A percentile compares a stretch with the other conserved stretches of the same genome.
These are phyloP conservation scores for Phaseolus coccineus DNA, from an alignment of 331 rosid species.

Conservation along the genomic window DNA sequence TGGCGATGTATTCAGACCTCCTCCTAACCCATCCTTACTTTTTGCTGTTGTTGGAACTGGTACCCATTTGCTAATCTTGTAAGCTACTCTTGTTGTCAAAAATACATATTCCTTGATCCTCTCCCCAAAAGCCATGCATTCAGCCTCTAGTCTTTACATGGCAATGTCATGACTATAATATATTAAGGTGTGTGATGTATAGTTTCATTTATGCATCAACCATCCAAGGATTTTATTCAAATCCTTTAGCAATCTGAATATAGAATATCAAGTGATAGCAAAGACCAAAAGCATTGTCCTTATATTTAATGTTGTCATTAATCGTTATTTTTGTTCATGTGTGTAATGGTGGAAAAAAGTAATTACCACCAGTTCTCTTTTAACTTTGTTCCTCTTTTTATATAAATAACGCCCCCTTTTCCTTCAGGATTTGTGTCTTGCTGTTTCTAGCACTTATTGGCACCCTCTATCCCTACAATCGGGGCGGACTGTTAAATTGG, in stretches of 20 bases:
- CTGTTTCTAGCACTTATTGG: constrained; percentile 73
- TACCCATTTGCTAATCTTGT: constrained; percentile 85
- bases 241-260: constrained; percentile 34
- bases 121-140: constrained; percentile 27
- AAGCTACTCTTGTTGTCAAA: constrained; percentile 55
- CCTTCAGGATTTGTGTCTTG: constrained; percentile 66
- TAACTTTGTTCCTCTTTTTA: constrained; percentile 19
- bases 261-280: constrained; percentile 2
- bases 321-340: background rate
- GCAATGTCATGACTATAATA: constrained; percentile 34
- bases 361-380: constrained; percentile 1
- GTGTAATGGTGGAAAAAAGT: background rate
- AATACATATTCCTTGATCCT: constrained; percentile 27
- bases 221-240: constrained; percentile 20
- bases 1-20: constrained; percentile 79
- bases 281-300: constrained; percentile 14
- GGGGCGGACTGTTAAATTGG: constrained; percentile 73
- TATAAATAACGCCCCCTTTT: constrained; percentile 16
- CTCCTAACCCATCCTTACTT: constrained; percentile 74
- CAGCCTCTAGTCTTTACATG: constrained; percentile 31
- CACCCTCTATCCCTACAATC: constrained; percentile 77
- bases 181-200: constrained; percentile 29
- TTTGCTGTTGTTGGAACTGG: constrained; percentile 82
- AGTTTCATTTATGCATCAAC: constrained; percentile 25
- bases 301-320: constrained; percentile 1